Evolutionary conservation across 345 rosid genomes (phyloP).

Genomic region (Populus euphratica): DNA sequence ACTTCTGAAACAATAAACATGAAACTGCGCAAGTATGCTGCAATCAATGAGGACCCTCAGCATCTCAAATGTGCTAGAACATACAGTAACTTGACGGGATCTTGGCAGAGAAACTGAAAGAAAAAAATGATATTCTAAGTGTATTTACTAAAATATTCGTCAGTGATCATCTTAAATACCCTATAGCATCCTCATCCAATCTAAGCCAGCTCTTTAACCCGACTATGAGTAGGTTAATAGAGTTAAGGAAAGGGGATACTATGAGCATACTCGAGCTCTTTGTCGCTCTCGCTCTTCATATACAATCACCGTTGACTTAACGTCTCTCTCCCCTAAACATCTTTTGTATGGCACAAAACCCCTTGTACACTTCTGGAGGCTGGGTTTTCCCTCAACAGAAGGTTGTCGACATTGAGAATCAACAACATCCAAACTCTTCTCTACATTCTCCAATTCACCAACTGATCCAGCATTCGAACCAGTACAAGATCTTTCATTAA

Average conservation of each 20-base stretch:
- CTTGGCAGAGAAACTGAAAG: background rate
- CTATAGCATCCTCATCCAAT: background rate
- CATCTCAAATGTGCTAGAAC: background rate
- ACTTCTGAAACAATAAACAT: background rate
- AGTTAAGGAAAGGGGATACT: background rate
- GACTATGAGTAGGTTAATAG: background rate
- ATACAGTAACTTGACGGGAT: background rate
- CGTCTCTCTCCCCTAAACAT: slow-evolving; percentile 53
- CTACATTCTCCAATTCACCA: slow-evolving; percentile 32
- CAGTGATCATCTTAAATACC: background rate
- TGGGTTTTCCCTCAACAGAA: slow-evolving; percentile 7
- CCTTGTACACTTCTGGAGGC: slow-evolving; percentile 8
- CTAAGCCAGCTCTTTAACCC: background rate
- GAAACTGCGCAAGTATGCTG: background rate
- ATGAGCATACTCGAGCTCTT: slow-evolving; percentile 51
- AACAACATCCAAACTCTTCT: slow-evolving; percentile 32
- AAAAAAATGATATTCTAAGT: background rate
- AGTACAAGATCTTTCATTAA: slow-evolving; percentile 38
- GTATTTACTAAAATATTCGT: background rate
- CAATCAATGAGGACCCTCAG: background rate
- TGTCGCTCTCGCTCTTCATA: slow-evolving; percentile 43
- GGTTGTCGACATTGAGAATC: slow-evolving; percentile 31
- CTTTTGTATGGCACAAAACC: slow-evolving; percentile 76
- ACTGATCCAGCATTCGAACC: slow-evolving; percentile 42
- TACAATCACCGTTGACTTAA: slow-evolving; percentile 31